A percentile compares a stretch with the other conserved stretches of the same genome.
Evolutionary conservation across 2,329 filamentous ascomycete species (phyloP).

Genomic region (Cercospora zeae-maydis): DNA sequence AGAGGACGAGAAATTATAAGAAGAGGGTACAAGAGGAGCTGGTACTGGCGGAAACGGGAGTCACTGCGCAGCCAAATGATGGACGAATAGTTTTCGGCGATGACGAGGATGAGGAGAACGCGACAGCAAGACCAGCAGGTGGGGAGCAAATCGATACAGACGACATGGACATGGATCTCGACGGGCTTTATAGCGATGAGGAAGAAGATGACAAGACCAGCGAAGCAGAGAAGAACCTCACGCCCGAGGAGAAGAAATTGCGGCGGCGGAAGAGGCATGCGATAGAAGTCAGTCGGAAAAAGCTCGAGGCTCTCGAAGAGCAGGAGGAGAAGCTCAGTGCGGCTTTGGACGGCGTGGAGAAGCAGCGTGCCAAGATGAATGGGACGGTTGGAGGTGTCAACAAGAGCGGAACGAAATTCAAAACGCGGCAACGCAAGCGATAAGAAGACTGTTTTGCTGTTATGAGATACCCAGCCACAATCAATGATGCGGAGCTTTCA

Average conservation of each 20-base stretch:
- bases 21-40: constrained; percentile 46
- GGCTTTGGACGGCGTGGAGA: constrained; percentile 56
- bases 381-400: constrained; percentile 59
- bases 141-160: constrained; percentile 3
- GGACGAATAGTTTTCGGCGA: constrained; percentile 42
- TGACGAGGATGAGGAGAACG: constrained; percentile 29
- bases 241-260: constrained; percentile 44
- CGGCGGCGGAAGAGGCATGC: constrained; percentile 51
- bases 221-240: constrained; percentile 31
- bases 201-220: constrained; percentile 27
- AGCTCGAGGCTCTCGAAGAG: constrained; percentile 52
- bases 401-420: constrained; percentile 63
- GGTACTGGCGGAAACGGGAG: constrained; percentile 39
- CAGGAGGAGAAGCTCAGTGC: constrained; percentile 54
- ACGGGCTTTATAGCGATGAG: constrained; percentile 24
- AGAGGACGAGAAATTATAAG: constrained; percentile 53
- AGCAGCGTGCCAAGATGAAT: constrained; percentile 60
- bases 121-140: constrained; percentile 1
- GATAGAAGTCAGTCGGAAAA: constrained; percentile 48
- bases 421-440: constrained; percentile 59
- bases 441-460: constrained; percentile 32
- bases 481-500: neutral
- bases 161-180: constrained; percentile 25
- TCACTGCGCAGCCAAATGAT: constrained; percentile 35
- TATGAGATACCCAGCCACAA: neutral